These are phyloP conservation scores for Rhodotorula graminis DNA, from an alignment of 768 basidiomycete genomes.

Conservation along the genomic window DNA sequence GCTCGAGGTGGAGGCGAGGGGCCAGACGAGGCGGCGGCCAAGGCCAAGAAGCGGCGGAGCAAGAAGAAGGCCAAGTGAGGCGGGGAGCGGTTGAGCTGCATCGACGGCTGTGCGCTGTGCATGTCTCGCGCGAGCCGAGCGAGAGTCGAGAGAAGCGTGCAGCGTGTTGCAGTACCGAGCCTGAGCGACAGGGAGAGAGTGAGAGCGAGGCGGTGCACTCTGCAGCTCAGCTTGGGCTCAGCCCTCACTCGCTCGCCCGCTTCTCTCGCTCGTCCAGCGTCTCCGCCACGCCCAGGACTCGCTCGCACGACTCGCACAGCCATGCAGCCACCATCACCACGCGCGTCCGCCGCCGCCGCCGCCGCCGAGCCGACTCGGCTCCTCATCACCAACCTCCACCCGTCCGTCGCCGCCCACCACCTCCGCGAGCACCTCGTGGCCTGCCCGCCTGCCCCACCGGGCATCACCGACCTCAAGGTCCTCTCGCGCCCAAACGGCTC, in stretches of 20 bases:
- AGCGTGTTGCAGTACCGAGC: too few relatives aligned
- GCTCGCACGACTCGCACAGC: too few relatives aligned
- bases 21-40: background rate
- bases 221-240: too few relatives aligned
- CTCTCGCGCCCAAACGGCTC: constrained; percentile 68
- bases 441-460: constrained; percentile 8
- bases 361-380: constrained; percentile 15
- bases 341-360: accelerated
- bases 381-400: constrained; percentile 25
- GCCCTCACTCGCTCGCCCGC: too few relatives aligned
- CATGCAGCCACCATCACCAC: too few relatives aligned
- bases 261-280: too few relatives aligned
- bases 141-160: background rate
- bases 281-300: too few relatives aligned
- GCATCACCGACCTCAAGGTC: constrained; percentile 77
- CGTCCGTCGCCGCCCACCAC: constrained; percentile 10
- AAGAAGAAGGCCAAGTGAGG: constrained; percentile 62
- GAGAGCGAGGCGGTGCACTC: too few relatives aligned
- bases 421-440: constrained; percentile 19
- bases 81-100: constrained; percentile 46
- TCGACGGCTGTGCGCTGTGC: too few relatives aligned
- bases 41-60: constrained; percentile 52
- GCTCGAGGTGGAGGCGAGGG: background rate
- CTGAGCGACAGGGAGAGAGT: too few relatives aligned
- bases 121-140: too few relatives aligned